Evolutionary conservation across 495 filamentous ascomycete genomes (phyloP), one percentile per base, ranked within the genome.

Genomic region (Trichoderma virens): DNA sequence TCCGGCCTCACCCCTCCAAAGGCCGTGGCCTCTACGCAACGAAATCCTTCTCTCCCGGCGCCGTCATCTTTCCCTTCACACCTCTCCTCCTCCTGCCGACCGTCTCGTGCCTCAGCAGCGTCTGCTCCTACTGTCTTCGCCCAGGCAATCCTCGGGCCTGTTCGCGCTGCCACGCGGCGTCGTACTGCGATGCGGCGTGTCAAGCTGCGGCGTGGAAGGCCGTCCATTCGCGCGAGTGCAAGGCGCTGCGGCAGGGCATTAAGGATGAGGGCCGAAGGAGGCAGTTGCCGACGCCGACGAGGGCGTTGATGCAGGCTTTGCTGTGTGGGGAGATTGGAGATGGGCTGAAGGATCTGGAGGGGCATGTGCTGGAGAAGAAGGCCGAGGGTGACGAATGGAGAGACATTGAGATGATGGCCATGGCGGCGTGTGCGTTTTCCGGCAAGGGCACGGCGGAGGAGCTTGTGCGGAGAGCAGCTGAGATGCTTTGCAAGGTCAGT

Each of bases 121-220:
- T 76, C 31, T 81, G 79, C 72, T 76, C 75, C 68, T 70, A 75
- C 69, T 81, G 79, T 62, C 71, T 81, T 16, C 61, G 66, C 60
- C n/a, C 64, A 30, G 13, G 62, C 54, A 61, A 70, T 51, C 61
- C 45, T 28, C 51, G 73, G 82, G 63, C 73, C 23, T 88, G 86
- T 70, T 74, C 72, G 0, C 74, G 72, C 16, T 88, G 86, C 72
- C 74, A 73, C 32, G 71, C 72, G 3, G 73, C 73, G 7, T 69
- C 74, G 25, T 88, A 88, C 73, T 88, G 86, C 71, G 73, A 73
- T 54, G 32, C 67, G 1, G 62, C 67, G 13, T 88, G 86, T 67
- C 86, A 88, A 71, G 78, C 76, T 43, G 68, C 74, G 5, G 79
- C 85, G 72, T 88, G 85, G 85, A 76, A 72, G 56, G 64, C 54